Evolutionary conservation across 2,329 filamentous ascomycete genomes (phyloP).

Genomic region (Colletotrichum theobromicola): DNA sequence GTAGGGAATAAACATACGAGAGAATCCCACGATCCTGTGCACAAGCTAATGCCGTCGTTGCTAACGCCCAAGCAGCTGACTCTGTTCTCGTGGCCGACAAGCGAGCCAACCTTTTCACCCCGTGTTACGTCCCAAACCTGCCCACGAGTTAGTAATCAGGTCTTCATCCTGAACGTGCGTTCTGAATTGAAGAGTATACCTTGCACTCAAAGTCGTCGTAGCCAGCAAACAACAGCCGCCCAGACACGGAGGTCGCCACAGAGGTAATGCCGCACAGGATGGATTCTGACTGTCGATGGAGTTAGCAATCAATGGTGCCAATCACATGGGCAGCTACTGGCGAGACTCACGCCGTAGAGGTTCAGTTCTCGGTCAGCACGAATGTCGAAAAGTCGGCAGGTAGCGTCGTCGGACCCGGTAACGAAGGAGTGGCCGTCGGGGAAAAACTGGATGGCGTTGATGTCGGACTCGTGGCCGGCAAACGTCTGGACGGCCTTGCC

Average conservation of each 20-base stretch:
- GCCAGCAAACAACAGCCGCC: constrained; percentile 91
- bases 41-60: constrained; percentile 98
- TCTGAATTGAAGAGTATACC: constrained; percentile 59
- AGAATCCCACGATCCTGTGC: constrained; percentile 99
- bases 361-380: constrained; percentile 85
- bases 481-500: constrained; percentile 99
- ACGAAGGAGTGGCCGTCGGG: constrained; percentile 98
- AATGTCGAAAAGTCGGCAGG: constrained; percentile 96
- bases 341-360: constrained; percentile 67
- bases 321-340: background rate
- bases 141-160: constrained; percentile 15
- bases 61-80: constrained; percentile 98
- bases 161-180: background rate
- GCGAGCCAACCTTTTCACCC: constrained; percentile 94
- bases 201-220: constrained; percentile 99
- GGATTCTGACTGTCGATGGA: constrained; percentile 77
- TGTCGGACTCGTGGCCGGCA: constrained; percentile 97
- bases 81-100: constrained; percentile 97
- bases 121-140: constrained; percentile 98
- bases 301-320: constrained; percentile 21
- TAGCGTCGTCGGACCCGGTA: constrained; percentile 96
- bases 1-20: constrained; percentile 71
- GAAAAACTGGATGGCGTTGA: constrained; percentile 99
- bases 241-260: constrained; percentile 96
- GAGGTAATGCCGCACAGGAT: constrained; percentile 98